Conservation (phyloP, 2,329 filamentous ascomycete species). For the Curvularia lunata region DNA sequence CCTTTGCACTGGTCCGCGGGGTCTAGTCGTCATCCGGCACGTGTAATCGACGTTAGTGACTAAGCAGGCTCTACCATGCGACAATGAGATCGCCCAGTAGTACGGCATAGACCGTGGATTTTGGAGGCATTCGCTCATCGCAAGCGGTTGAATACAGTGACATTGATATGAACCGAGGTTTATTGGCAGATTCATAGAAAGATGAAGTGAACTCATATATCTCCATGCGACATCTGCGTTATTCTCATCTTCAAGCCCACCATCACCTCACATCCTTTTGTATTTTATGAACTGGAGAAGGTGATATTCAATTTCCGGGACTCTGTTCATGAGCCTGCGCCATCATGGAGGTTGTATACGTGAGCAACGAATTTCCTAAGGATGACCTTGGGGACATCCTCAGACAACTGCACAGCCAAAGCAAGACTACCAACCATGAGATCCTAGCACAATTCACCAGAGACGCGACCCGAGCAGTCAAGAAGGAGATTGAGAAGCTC, state of each 20-base stretch:
- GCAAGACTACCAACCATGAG: constrained; percentile 49
- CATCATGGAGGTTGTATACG: constrained; percentile 50
- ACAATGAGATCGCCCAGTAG: background rate
- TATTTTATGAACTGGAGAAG: background rate
- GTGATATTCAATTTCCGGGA: background rate
- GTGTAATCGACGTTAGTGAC: background rate
- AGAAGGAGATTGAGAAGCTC: constrained; percentile 49
- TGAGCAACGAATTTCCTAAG: constrained; percentile 58
- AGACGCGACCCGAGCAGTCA: constrained; percentile 50
- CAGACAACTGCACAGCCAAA: constrained; percentile 50
- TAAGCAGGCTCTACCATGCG: background rate
- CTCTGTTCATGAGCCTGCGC: background rate
- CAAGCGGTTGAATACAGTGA: background rate
- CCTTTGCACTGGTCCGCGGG: too few species aligned
- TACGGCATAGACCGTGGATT: background rate
- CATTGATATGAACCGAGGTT: background rate
- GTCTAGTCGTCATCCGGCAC: background rate
- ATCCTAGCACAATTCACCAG: constrained; percentile 52
- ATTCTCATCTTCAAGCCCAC: background rate
- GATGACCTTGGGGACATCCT: constrained; percentile 53
- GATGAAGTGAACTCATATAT: background rate
- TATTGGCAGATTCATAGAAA: background rate
- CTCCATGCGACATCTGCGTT: background rate
- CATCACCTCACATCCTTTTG: background rate
- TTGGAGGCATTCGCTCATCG: background rate